Evolutionary conservation across 768 basidiomycete species (phyloP).

Genomic region (Phallus indusiatus): DNA sequence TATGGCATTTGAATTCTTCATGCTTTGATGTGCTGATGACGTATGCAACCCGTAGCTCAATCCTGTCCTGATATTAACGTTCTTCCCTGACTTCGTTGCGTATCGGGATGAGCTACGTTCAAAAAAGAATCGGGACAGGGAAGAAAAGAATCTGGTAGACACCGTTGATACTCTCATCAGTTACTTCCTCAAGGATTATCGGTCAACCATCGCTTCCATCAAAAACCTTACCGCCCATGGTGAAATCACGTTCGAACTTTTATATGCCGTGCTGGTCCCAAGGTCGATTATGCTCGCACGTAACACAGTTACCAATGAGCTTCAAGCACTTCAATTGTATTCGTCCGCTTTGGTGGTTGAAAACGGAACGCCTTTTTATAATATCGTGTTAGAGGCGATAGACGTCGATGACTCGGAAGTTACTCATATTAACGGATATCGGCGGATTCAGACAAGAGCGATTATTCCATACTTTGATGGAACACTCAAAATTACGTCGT

Average conservation of each 20-base stretch:
- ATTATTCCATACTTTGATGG: slow-evolving; percentile 37
- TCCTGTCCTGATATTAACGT: slow-evolving; percentile 47
- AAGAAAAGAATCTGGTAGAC: slow-evolving; percentile 34
- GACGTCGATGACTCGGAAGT: slow-evolving; percentile 36
- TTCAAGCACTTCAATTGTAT: slow-evolving; percentile 37
- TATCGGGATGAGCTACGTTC: slow-evolving; percentile 32
- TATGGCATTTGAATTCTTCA: slow-evolving; percentile 13
- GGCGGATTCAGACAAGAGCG: slow-evolving; percentile 28
- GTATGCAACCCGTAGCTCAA: slow-evolving; percentile 31
- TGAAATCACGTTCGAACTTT: slow-evolving; percentile 49
- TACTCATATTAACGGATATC: background rate
- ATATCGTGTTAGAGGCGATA: slow-evolving; percentile 40
- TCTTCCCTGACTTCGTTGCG: slow-evolving; percentile 35
- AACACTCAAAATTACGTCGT: slow-evolving; percentile 36
- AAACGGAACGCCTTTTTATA: slow-evolving; percentile 28
- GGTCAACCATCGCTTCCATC: slow-evolving; percentile 36
- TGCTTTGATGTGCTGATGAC: background rate
- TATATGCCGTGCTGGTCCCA: slow-evolving; percentile 49
- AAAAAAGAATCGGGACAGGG: slow-evolving; percentile 25
- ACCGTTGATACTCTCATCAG: slow-evolving; percentile 42
- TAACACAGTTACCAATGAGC: slow-evolving; percentile 45
- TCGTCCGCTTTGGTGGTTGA: slow-evolving; percentile 17
- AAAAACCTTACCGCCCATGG: slow-evolving; percentile 39
- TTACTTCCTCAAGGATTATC: slow-evolving; percentile 42
- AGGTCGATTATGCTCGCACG: slow-evolving; percentile 39